phyloP scores from a whole-genome alignment of 2,329 filamentous ascomycete genomes.

The Penicillium sumatraense region DNA sequence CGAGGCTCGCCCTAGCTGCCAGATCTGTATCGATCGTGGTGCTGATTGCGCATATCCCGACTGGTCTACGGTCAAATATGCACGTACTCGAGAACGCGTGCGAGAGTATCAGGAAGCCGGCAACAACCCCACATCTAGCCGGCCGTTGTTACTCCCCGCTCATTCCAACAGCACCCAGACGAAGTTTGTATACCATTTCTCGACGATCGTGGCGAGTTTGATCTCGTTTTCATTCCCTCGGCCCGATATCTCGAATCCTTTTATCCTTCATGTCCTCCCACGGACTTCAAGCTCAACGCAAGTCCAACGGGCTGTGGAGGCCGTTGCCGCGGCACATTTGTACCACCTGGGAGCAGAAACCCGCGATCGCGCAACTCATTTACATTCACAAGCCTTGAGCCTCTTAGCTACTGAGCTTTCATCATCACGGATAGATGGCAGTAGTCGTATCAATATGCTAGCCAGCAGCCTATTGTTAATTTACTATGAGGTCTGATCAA shows the following conservation, averaged over 20 bases:
- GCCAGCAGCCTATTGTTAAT: slow-evolving; percentile 9
- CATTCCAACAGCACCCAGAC: slow-evolving; percentile 4
- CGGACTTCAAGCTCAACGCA: slow-evolving; percentile 3
- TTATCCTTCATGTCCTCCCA: slow-evolving; percentile 8
- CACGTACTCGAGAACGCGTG: slow-evolving; percentile 4
- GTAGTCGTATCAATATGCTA: slow-evolving; percentile 1
- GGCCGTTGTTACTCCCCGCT: slow-evolving; percentile 3
- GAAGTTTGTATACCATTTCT: slow-evolving; percentile 9
- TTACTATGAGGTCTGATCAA: slow-evolving; percentile 8
- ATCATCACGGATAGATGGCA: not conserved
- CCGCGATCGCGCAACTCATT: slow-evolving; percentile 2
- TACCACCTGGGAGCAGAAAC: slow-evolving; percentile 10
- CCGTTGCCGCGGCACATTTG: slow-evolving; percentile 12
- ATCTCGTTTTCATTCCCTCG: slow-evolving; percentile 7
- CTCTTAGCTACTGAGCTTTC: slow-evolving; percentile 9
- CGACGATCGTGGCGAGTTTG: slow-evolving; percentile 3
- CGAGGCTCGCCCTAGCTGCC: slow-evolving; percentile 6
- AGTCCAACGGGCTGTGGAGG: slow-evolving; percentile 11
- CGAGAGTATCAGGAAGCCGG: not conserved
- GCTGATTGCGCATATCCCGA: slow-evolving; percentile 8
- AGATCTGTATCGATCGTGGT: slow-evolving; percentile 1
- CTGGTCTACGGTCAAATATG: slow-evolving; percentile 12
- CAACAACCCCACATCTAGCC: not conserved
- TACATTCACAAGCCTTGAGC: slow-evolving; percentile 11
- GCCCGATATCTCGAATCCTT: slow-evolving; percentile 4